These are phyloP conservation scores for Chlorella vulgaris DNA, from an alignment of 139 green algal genomes.

Conservation along the genomic window DNA sequence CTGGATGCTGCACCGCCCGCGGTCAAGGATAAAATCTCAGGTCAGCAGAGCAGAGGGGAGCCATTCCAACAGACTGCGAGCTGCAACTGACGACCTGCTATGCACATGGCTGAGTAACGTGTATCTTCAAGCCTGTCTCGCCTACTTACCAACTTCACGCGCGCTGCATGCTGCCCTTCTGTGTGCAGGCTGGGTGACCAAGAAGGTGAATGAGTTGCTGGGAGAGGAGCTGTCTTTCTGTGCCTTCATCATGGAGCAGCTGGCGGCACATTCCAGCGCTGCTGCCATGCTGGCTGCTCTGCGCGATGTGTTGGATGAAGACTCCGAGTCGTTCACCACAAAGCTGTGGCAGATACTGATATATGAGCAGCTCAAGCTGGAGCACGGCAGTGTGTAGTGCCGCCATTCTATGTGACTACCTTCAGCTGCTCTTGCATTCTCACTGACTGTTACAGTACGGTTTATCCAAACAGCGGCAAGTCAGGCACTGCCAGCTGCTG, in stretches of 20 bases:
- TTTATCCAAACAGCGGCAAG: too few relatives aligned
- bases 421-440: background rate
- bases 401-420: background rate
- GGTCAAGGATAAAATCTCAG: constrained; percentile 51
- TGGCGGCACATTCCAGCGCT: constrained; percentile 46
- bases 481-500: too few relatives aligned
- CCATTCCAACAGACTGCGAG: too few relatives aligned
- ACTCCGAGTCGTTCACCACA: constrained; percentile 86
- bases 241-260: constrained; percentile 68
- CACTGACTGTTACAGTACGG: too few relatives aligned
- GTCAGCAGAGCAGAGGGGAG: constrained; percentile 3
- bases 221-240: constrained; percentile 64
- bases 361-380: constrained; percentile 77
- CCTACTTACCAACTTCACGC: background rate
- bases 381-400: background rate
- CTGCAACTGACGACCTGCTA: too few relatives aligned
- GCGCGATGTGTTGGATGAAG: constrained; percentile 75
- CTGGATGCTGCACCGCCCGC: constrained; percentile 57
- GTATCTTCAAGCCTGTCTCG: background rate
- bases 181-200: constrained; percentile 71
- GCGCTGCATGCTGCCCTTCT: background rate
- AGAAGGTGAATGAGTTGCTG: constrained; percentile 79
- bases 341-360: constrained; percentile 88
- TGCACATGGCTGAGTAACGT: too few relatives aligned
- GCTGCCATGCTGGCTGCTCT: constrained; percentile 69